Evolutionary conservation across 768 basidiomycete species (phyloP), one percentile per base, ranked within the genome.

Genomic region (Kwoniella botswanensis): DNA sequence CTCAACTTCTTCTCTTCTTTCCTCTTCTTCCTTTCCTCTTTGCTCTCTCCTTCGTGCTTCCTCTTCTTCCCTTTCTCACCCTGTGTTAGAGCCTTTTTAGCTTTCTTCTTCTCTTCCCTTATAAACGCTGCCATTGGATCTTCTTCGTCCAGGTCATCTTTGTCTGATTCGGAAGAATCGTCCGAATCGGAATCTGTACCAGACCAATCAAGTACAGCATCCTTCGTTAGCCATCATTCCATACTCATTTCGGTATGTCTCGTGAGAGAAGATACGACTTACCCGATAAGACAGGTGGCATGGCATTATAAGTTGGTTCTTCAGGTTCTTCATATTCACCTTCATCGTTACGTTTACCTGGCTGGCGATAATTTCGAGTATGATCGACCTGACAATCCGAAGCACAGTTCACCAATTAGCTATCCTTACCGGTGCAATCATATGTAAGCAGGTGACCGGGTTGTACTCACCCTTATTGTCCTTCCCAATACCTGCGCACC

Each of bases 121-220:
- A 99, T 86, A 81, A 93, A 98, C 71, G 94, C 95, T 35, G 91
- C 89, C 97, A 99, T 98, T 0, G 97, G 97, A 84, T 99, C 97
- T 81, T 98, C 96, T 1, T 92, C 93, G 82, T 98, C 95, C 67
- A 97, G 91, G 10, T 89, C 78, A 42, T 82, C 74, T 1, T 66
- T 63, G 24, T 67, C 79, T 17, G 73, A 69, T 0, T 65, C 67
- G 18, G 66, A 64, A 88, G 71, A 60, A 56, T 71, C 60, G 17
- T 56, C 54, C 9, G 71, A 62, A 22, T 73, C 77, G 7, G 67
- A 68, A 22, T 46, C 67, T 68, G 21, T 43, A 6, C 1, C 52
- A 12, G 21, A 66, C 69, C 68, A 26, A 67, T 61, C n/a, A 69
- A 71, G 56, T 24, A 22, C 50, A 62, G 0, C 17, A 60, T 60